These are phyloP conservation scores for Zygosaccharomyces gambellarensis DNA, from an alignment of 805 yeast species.

Conservation along the genomic window DNA sequence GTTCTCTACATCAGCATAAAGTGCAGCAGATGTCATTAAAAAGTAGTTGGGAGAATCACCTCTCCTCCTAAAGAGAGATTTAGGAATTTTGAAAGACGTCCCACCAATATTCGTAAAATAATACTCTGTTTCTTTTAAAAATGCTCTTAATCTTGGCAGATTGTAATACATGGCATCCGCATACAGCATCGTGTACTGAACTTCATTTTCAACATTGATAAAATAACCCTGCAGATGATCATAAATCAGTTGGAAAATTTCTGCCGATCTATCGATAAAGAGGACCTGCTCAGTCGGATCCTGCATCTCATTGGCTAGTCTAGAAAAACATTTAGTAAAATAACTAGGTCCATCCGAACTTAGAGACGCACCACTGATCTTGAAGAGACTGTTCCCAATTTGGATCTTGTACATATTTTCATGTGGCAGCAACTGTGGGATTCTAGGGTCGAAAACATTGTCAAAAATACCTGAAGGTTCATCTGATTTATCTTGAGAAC, in stretches of 20 bases:
- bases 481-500: background rate
- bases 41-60: constrained; percentile 82
- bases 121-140: constrained; percentile 50
- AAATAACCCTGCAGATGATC: constrained; percentile 79
- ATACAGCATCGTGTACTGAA: constrained; percentile 55
- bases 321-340: constrained; percentile 65
- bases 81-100: constrained; percentile 53
- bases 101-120: constrained; percentile 56
- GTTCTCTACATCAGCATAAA: constrained; percentile 47
- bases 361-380: constrained; percentile 70
- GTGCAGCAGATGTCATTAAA: constrained; percentile 52
- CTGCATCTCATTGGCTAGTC: background rate
- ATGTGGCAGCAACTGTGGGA: constrained; percentile 58
- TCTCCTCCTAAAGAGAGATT: constrained; percentile 45
- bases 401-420: constrained; percentile 65
- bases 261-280: constrained; percentile 71
- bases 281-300: constrained; percentile 37
- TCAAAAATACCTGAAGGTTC: background rate
- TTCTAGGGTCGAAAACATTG: constrained; percentile 35
- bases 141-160: constrained; percentile 49
- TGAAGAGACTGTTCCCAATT: constrained; percentile 58
- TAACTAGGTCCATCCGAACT: constrained; percentile 86
- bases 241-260: constrained; percentile 59
- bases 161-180: constrained; percentile 71
- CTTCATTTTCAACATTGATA: constrained; percentile 54